phyloP scores from a whole-genome alignment of 2,329 filamentous ascomycete species.

The Penicillium sp. region DNA sequence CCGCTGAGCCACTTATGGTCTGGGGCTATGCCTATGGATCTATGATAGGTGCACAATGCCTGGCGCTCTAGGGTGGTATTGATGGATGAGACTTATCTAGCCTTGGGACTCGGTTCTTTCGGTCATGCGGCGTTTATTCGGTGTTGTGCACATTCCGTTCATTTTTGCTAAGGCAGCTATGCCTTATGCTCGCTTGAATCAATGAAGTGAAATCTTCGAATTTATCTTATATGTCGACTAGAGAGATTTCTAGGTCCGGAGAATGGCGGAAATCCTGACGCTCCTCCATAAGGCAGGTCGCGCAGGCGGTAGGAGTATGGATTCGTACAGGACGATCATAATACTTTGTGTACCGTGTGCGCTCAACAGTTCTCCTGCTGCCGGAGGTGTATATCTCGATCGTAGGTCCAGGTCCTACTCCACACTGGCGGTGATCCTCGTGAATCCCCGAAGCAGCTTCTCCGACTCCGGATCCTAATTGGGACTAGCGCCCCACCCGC shows the following conservation, averaged over 20 bases:
- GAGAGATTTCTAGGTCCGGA: too few relatives aligned
- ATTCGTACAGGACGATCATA: too few relatives aligned
- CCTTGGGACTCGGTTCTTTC: constrained; percentile 14
- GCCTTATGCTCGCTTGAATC: constrained; percentile 15
- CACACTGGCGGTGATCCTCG: not conserved
- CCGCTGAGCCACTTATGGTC: constrained; percentile 13
- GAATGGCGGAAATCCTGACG: too few relatives aligned
- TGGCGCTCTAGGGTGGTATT: constrained; percentile 1
- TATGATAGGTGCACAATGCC: constrained; percentile 3
- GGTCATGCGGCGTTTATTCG: constrained; percentile 23
- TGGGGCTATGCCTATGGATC: not conserved
- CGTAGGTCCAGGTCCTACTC: too few relatives aligned
- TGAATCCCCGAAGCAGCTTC: constrained; percentile 2
- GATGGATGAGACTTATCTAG: constrained; percentile 9
- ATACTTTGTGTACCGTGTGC: too few relatives aligned
- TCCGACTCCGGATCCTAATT: constrained; percentile 25
- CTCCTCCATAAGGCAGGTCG: too few relatives aligned
- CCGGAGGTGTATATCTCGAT: too few relatives aligned
- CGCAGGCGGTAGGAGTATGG: too few relatives aligned
- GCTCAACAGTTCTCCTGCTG: too few relatives aligned
- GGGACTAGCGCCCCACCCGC: constrained; percentile 22
- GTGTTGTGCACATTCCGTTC: constrained; percentile 21
- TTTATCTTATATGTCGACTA: too few relatives aligned
- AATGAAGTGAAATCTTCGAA: constrained; percentile 8
- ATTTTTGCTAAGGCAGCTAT: constrained; percentile 17